Percentiles rank a stretch among this genome's conserved stretches.
Conservation (phyloP, 31 red algal species). For the Endocladia muricata region DNA sequence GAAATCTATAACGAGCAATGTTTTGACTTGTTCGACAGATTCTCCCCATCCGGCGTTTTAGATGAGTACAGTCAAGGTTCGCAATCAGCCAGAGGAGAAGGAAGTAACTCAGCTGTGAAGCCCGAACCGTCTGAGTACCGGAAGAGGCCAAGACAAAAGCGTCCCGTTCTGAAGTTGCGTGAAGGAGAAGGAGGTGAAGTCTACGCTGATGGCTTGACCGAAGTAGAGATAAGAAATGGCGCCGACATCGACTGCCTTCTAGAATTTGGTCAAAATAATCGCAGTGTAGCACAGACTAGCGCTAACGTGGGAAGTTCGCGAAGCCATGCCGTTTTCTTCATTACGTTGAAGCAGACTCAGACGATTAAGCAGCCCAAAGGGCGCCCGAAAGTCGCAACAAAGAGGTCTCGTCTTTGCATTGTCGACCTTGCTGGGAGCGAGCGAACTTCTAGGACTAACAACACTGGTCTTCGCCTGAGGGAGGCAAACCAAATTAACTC, state of each 20-base stretch:
- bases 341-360: slow-evolving; percentile 47
- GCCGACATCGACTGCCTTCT: slow-evolving; percentile 51
- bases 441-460: slow-evolving; percentile 47
- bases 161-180: slow-evolving; percentile 36
- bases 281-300: slow-evolving; percentile 52
- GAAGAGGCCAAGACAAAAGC: background rate
- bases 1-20: slow-evolving; percentile 86
- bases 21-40: slow-evolving; percentile 65
- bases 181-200: slow-evolving; percentile 22
- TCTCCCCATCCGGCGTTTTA: too few relatives aligned
- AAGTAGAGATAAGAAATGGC: slow-evolving; percentile 41
- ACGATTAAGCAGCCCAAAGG: background rate
- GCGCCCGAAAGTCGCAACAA: background rate
- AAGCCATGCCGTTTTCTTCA: slow-evolving; percentile 71
- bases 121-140: background rate
- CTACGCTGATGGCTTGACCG: slow-evolving; percentile 48
- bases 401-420: slow-evolving; percentile 38
- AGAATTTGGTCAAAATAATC: slow-evolving; percentile 51
- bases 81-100: background rate
- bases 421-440: slow-evolving; percentile 90
- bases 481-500: slow-evolving; percentile 78
- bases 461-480: slow-evolving; percentile 18
- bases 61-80: slow-evolving; percentile 3
- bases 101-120: background rate
- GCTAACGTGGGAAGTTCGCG: slow-evolving; percentile 76